Base-by-base conservation (phyloP, 208 protist species). In the Acanthamoeba quina region DNA sequence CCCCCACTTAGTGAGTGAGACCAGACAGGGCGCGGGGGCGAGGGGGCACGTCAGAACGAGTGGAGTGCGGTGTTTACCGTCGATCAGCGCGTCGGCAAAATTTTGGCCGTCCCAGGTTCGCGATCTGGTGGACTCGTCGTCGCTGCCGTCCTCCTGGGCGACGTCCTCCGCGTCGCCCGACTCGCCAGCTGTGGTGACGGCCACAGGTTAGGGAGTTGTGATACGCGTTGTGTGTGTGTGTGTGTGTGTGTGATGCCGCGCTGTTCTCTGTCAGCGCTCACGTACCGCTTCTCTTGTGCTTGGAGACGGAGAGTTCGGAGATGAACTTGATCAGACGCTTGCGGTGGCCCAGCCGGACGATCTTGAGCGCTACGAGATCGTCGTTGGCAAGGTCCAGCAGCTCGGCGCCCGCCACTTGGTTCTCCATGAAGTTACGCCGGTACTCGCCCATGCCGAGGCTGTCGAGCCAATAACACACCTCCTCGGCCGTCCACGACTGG, bases 381-480 rank as follows among this genome's bases (percentile, higher is more conserved):
- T 91, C 85, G 37, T 91, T 91, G 60, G 21, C 85, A 7, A 91
- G 47, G 37, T 91, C 85, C 10, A 91, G 54, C 85, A 91, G 85
- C 37, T 91, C 85, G 26, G 62, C 41, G 31, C 85, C 85, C 19
- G 85, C 62, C 1, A 91, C 60, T 37, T 74, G 54, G 62, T 91
- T 91, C 58, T 91, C 85, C 85, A 91, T 68, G 58, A 91, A 91
- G 60, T 76, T 91, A 11, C 54, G 54, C 24, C 62, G 26, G 62
- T 91, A 91, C 41, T 91, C 85, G 60, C 62, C 85, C 85, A 91
- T 52, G 4, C 62, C 85, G 21, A 91, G 29, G 44, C 37, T 76
- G 60, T 74, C 60, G 85, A 91, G 85, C 85, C 85, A 91, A 52
- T 76, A 60, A 41, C 85, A 91, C 60, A 91, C 85, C 37, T 91